A percentile compares a stretch with the other conserved stretches of the same genome.
Conservation (phyloP, 345 rosid genomes). For the Brassica cretica region DNA sequence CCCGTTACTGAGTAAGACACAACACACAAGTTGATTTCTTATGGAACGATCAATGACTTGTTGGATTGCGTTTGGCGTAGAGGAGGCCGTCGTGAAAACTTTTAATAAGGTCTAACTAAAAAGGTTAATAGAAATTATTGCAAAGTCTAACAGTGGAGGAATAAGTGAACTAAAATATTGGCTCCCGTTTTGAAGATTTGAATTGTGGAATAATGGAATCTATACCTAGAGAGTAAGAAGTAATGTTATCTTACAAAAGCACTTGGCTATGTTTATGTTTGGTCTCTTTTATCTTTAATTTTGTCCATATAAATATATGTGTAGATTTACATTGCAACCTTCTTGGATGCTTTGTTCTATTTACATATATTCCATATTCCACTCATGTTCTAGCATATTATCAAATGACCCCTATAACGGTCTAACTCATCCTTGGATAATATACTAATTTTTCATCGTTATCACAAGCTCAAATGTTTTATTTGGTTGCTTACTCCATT, state of each 20-base stretch:
- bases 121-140: neutral
- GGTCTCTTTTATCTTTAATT: slow-evolving; percentile 26
- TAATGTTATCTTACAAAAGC: slow-evolving; percentile 28
- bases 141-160: neutral
- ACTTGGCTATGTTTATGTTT: slow-evolving; percentile 25
- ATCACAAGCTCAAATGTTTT: neutral
- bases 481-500: neutral
- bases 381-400: slow-evolving; percentile 1
- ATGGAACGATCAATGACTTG: neutral
- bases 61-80: neutral
- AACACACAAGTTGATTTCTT: neutral
- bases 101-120: neutral
- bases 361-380: neutral
- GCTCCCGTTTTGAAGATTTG: neutral
- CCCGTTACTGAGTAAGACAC: neutral
- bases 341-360: slow-evolving; percentile 23
- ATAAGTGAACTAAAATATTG: neutral
- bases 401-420: slow-evolving; percentile 20
- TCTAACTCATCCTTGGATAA: slow-evolving; percentile 7
- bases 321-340: slow-evolving; percentile 6
- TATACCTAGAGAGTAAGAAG: slow-evolving; percentile 27
- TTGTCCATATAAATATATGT: neutral
- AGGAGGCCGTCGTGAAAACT: neutral
- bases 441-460: neutral
- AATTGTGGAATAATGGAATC: slow-evolving; percentile 32